A percentile compares a stretch with the other conserved stretches of the same genome.
Conservation (phyloP, 768 basidiomycete genomes). For the Lactarius vividus region DNA sequence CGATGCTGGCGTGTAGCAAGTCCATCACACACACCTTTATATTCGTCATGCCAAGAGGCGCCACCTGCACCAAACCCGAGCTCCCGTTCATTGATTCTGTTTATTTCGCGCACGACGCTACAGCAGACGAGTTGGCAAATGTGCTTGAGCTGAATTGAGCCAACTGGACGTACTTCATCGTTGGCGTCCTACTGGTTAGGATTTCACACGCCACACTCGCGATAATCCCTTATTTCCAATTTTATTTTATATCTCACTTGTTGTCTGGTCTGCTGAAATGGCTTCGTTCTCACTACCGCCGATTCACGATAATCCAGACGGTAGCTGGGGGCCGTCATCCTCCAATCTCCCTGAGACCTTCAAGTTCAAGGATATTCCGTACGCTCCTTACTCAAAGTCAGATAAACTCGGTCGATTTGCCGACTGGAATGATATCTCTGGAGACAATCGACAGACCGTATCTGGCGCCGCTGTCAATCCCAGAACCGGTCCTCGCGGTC, state of each 20-base stretch:
- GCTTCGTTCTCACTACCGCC: constrained; percentile 82
- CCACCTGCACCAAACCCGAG: constrained; percentile 70
- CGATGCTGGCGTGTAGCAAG: constrained; percentile 10
- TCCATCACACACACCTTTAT: constrained; percentile 57
- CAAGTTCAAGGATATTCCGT: constrained; percentile 98
- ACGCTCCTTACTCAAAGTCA: constrained; percentile 97
- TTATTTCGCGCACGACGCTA: constrained; percentile 92
- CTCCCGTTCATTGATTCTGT: constrained; percentile 88
- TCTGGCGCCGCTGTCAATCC: constrained; percentile 43
- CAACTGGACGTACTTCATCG: constrained; percentile 65
- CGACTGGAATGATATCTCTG: constrained; percentile 87
- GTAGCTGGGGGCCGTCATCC: constrained; percentile 88
- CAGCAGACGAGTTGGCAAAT: constrained; percentile 21
- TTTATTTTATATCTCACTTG: background rate
- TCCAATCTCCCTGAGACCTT: constrained; percentile 85
- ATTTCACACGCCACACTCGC: constrained; percentile 26
- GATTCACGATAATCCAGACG: constrained; percentile 90
- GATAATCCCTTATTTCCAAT: constrained; percentile 7
- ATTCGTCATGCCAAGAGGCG: constrained; percentile 94
- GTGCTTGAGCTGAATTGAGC: background rate
- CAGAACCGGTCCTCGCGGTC: constrained; percentile 50
- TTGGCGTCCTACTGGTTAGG: background rate
- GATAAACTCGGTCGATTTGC: constrained; percentile 98
- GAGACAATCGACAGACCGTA: constrained; percentile 58
- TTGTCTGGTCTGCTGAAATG: too few species aligned